A percentile compares a stretch with the other conserved stretches of the same genome.
phyloP scores from a whole-genome alignment of 495 filamentous ascomycete species.

The Podospora pseudopauciseta region DNA sequence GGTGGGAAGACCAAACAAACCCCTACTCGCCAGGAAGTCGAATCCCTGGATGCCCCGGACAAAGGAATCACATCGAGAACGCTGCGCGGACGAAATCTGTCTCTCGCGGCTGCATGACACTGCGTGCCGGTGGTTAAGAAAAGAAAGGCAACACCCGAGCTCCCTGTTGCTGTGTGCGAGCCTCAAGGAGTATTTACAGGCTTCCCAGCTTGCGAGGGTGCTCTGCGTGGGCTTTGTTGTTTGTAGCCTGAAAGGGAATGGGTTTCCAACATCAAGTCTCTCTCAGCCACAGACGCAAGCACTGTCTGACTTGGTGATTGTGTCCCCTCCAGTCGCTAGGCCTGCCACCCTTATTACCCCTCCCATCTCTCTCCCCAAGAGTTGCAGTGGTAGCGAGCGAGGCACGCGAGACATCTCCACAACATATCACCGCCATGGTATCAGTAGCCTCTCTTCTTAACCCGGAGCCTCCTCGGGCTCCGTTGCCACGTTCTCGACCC shows the following conservation, averaged over 20 bases:
- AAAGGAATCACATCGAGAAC: constrained; percentile 47
- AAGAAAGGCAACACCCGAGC: constrained; percentile 35
- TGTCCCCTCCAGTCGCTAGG: constrained; percentile 15
- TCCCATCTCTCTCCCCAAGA: constrained; percentile 21
- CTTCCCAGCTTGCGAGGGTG: constrained; percentile 23
- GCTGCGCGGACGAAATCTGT: constrained; percentile 34
- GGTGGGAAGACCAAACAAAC: constrained; percentile 43
- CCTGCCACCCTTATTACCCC: constrained; percentile 28
- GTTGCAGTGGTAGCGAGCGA: constrained; percentile 17
- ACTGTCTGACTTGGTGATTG: constrained; percentile 35
- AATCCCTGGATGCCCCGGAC: constrained; percentile 41
- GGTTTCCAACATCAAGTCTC: constrained; percentile 17
- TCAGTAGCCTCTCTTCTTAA: constrained; percentile 60
- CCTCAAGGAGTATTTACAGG: constrained; percentile 9
- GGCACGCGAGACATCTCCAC: constrained; percentile 25
- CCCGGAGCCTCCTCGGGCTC: constrained; percentile 45
- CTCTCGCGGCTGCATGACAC: constrained; percentile 34
- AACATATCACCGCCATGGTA: constrained; percentile 43
- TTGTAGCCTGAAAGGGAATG: constrained; percentile 26
- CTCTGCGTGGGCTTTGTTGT: constrained; percentile 30
- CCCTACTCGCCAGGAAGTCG: constrained; percentile 38
- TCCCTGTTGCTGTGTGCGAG: constrained; percentile 33
- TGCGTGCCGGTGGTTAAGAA: constrained; percentile 40
- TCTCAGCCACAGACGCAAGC: constrained; percentile 29
- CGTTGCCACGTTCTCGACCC: constrained; percentile 21